Base-by-base conservation (phyloP, 2,329 filamentous ascomycete species). In the Neofusicoccum ribis region DNA sequence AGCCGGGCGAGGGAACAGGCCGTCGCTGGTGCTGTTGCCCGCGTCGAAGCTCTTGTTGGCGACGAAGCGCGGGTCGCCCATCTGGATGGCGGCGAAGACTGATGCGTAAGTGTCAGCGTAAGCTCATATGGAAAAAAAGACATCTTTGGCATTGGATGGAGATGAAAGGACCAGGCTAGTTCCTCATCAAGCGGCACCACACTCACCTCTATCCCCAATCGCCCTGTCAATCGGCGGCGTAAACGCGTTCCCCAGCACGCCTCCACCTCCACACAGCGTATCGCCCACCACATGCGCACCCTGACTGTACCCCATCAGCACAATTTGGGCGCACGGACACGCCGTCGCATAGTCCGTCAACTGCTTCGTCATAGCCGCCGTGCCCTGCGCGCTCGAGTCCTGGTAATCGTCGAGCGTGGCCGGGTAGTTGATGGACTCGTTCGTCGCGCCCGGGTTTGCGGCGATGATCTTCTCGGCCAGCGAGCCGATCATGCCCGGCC, bases 251-350 rank as follows among this genome's bases (percentile, higher is more conserved):
- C 36, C 46, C 34, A 52, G 14, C n/a, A 50, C 34, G 5, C 23
- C 59, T 2, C 59, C 59, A 11, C 59, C 59, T 2, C 59, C 59
- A 41, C 70, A 71, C 50, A 76, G 58, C 14, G 70, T 68, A 66
- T 76, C 73, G 2, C 71, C 71, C 52, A 74, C 68, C 27, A 76
- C 66, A 56, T 72, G 69, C 2, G 70, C 74, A 2, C 74, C 74
- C 64, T 76, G 73, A 12, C 72, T 74, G 65, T 75, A 76, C 11
- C 74, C 73, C 36, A 72, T 14, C 34, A 76, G 61, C 7, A 75
- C 71, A 14, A 76, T 66, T 63, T 72, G 71, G 17, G 73, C 68
- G 41, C 67, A 47, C 14, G 73, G 73, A 49, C 74, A 76, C 15
- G 65, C 47, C 9, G 63, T 54, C 23, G 64, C 62, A 17, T 63